Conservation (phyloP, 257 asterid genomes). For the Nicotiana noctiflora region DNA sequence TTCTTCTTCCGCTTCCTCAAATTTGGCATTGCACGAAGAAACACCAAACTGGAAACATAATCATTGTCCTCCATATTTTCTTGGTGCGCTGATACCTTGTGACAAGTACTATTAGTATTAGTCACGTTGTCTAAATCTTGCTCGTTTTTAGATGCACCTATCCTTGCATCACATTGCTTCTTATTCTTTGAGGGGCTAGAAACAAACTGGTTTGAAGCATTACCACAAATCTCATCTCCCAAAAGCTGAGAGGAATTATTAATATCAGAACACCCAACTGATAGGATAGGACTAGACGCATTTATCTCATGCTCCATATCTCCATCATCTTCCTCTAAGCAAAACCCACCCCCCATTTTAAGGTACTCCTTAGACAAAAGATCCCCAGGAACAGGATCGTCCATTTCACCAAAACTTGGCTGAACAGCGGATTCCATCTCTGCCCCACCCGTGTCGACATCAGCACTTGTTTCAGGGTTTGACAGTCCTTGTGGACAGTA, state of each 20-base stretch:
- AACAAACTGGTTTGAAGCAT: neutral
- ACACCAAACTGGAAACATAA: neutral
- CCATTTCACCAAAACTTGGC: constrained; percentile 11
- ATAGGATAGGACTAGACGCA: constrained; percentile 13
- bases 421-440: constrained; percentile 13
- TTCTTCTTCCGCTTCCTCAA: constrained; percentile 50
- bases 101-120: neutral
- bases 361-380: constrained; percentile 40
- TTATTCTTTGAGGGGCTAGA: constrained; percentile 3
- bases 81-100: neutral
- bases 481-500: neutral
- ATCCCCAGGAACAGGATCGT: constrained; percentile 22
- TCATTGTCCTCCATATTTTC: constrained; percentile 20
- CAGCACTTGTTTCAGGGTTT: constrained; percentile 9
- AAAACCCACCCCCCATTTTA: constrained; percentile 78
- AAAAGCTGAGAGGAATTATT: constrained; percentile 1
- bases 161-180: constrained; percentile 2
- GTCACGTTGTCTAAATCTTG: constrained; percentile 9
- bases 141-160: constrained; percentile 8
- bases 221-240: constrained; percentile 18
- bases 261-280: constrained; percentile 13
- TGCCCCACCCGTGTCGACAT: constrained; percentile 16
- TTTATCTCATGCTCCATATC: constrained; percentile 15
- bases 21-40: constrained; percentile 81
- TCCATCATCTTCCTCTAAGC: constrained; percentile 51